Evolutionary conservation across 345 rosid species (phyloP).

Genomic region (Populus euphratica): DNA sequence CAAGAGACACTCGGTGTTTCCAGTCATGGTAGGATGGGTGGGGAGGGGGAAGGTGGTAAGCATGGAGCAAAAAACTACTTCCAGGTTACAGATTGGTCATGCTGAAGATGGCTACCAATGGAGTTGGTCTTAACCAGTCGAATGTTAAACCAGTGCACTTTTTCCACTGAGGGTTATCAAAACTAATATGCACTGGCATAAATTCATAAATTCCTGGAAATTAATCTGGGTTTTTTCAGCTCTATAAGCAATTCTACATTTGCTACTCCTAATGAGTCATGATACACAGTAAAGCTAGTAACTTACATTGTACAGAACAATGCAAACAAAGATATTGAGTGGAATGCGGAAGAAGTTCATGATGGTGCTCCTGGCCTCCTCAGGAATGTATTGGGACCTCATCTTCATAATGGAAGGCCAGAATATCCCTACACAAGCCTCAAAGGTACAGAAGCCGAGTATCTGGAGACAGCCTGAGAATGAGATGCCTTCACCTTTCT

Average conservation of each 20-base stretch:
- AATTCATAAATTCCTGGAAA: not conserved
- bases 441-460: slow-evolving; percentile 87
- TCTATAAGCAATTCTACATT: not conserved
- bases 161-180: not conserved
- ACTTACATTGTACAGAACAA: slow-evolving; percentile 85
- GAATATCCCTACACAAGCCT: slow-evolving; percentile 91
- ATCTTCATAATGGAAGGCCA: slow-evolving; percentile 99
- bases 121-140: not conserved
- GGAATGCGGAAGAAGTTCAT: slow-evolving; percentile 99
- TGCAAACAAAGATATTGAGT: slow-evolving; percentile 85
- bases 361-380: slow-evolving; percentile 97
- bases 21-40: not conserved
- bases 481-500: slow-evolving; percentile 66
- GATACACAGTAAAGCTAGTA: not conserved
- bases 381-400: slow-evolving; percentile 98
- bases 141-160: not conserved
- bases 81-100: not conserved
- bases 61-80: not conserved
- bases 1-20: not conserved
- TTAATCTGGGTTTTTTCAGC: not conserved
- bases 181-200: not conserved
- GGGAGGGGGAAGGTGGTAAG: not conserved
- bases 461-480: slow-evolving; percentile 68
- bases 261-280: not conserved
- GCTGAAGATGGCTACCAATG: not conserved